Evolutionary conservation across 2,329 filamentous ascomycete species (phyloP), one percentile per base, ranked within the genome.

Genomic region (Fusarium sp.): DNA sequence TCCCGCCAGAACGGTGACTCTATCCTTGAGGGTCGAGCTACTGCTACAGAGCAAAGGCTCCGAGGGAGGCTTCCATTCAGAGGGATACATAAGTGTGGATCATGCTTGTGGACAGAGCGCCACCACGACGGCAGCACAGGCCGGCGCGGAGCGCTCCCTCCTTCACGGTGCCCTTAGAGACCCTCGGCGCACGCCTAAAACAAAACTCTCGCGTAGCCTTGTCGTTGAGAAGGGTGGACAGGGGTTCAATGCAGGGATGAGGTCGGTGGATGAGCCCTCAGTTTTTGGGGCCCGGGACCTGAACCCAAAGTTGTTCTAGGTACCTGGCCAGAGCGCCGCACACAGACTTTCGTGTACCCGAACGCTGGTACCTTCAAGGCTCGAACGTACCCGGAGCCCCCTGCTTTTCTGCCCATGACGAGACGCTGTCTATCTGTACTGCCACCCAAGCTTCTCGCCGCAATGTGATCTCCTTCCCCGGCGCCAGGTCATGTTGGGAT

Each of bases 101-200:
- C 61, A 50, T 56, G 57, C 60, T 56, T 64, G 52, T 74, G 68
- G 63, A 52, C 64, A 70, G 43, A 67, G 71, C 71, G 72, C 68
- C 72, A 64, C 71, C 71, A 73, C 70, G 71, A 72, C 71, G 68
- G 66, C 68, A 74, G 67, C 68, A 73, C 49, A 71, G 63, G 60
- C 53, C 69, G 65, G 69, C 65, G 63, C 67, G 62, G 68, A 60
- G 68, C 62, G 66, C 50, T 63, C 58, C 54, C 63, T 68, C 56
- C 40, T 55, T 43, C 24, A 45, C 45, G 51, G 46, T 59, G 44
- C 32, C 19, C 23, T 42, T 30, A 43, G 34, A 19, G 30, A 63
- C 71, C 60, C 70, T 49, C 48, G 68, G 69, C 46, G 68, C 58
- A 57, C 42, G 44, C 57, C 64, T 71, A 71, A 63, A 63, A 50